These are phyloP conservation scores for Pisolithus marmoratus DNA, from an alignment of 768 basidiomycete genomes.

Conservation along the genomic window DNA sequence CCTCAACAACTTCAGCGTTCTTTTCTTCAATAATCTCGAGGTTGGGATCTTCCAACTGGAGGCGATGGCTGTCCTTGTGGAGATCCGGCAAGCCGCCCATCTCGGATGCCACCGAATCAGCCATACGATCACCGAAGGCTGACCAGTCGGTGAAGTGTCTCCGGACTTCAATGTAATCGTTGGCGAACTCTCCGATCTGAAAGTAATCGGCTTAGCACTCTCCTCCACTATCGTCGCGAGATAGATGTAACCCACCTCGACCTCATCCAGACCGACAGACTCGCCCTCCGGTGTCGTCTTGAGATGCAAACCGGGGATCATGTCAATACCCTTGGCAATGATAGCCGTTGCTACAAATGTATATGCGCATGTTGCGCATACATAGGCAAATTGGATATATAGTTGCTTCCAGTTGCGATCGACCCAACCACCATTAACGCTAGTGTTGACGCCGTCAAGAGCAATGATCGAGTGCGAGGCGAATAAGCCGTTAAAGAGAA, in stretches of 20 bases:
- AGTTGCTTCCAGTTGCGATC: constrained; percentile 75
- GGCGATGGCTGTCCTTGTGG: neutral
- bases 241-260: constrained; percentile 44
- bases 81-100: constrained; percentile 28
- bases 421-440: constrained; percentile 60
- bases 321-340: constrained; percentile 51
- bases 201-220: neutral
- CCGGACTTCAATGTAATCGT: constrained; percentile 64
- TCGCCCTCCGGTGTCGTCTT: constrained; percentile 52
- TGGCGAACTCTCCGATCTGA: constrained; percentile 66
- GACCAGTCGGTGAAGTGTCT: constrained; percentile 58
- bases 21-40: constrained; percentile 11
- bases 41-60: constrained; percentile 9
- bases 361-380: constrained; percentile 52
- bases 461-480: constrained; percentile 58
- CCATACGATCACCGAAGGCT: constrained; percentile 16
- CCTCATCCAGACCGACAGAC: constrained; percentile 61
- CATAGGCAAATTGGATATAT: constrained; percentile 68
- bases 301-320: constrained; percentile 54
- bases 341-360: constrained; percentile 57
- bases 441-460: constrained; percentile 61
- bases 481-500: constrained; percentile 70
- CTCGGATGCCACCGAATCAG: too few relatives aligned
- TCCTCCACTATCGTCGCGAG: neutral
- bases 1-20: neutral